Conservation (phyloP, 257 asterid genomes). For the Nicotiana tabacum region DNA sequence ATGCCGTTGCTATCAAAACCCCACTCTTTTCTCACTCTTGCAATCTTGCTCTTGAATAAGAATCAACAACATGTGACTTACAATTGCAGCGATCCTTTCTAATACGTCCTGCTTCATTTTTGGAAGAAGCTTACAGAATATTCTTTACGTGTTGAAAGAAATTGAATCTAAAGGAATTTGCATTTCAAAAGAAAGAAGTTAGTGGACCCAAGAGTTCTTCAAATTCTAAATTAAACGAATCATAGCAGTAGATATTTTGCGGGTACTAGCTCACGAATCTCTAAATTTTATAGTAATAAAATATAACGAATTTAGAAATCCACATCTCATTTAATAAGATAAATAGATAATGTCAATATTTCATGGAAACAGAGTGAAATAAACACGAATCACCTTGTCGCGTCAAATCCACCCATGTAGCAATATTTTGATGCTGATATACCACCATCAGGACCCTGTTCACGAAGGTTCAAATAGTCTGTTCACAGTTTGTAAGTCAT, state of each 20-base stretch:
- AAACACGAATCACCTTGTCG: constrained; percentile 64
- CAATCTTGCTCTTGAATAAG: constrained; percentile 3
- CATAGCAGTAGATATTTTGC: not conserved
- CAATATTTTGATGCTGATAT: constrained; percentile 90
- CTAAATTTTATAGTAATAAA: not conserved
- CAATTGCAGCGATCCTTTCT: not conserved
- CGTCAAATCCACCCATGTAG: constrained; percentile 99
- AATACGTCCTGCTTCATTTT: not conserved
- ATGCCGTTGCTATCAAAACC: not conserved
- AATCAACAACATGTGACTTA: not conserved
- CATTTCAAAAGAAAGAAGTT: not conserved
- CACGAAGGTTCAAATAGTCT: constrained; percentile 8
- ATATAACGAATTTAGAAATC: not conserved
- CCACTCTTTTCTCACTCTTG: not conserved
- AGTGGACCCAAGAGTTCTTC: not conserved
- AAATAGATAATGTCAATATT: not conserved
- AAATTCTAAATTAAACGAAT: not conserved
- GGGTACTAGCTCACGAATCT: not conserved
- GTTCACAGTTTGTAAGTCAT: constrained; percentile 12
- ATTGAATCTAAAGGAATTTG: not conserved
- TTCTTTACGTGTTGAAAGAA: not conserved
- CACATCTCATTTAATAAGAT: not conserved
- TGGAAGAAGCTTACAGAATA: not conserved
- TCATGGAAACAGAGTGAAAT: not conserved
- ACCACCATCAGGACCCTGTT: constrained; percentile 99